Base-by-base conservation (phyloP, 192 early-diverging fungal genomes). In the Piromyces sp. region DNA sequence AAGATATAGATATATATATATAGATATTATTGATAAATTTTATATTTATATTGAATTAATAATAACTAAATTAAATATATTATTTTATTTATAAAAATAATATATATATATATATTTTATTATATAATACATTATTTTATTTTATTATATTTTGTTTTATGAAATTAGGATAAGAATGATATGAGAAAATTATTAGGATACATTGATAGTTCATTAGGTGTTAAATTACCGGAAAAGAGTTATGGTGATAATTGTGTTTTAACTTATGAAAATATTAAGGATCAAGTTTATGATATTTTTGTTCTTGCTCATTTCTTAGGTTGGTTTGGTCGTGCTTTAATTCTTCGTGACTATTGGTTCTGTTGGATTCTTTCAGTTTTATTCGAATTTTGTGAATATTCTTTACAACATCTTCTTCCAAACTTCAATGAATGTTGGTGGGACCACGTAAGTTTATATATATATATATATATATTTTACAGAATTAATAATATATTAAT, bases 401-500 rank as follows among this genome's bases (percentile, higher is more conserved):
- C 95, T 80, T 88, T 98, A 78, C 90, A 93, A 82, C 96, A 98
- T 87, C 97, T 97, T 85, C 89, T 98, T 84, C 93, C 94, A 80
- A 98, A 98, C 86, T 98, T 98, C 89, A 94, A 94, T 81, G 97
- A 98, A 89, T 98, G 97, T 85, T 98, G 96, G 96, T 98, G 96
- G 96, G 95, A 98, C 89, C 95, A 98, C 86, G 93, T 93, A 89
- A 83, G 92, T 85, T 17, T 15, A 29, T 0, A 26, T 78, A 12
- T 38, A 28, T 14, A 22, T 13, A 29, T 85, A 37, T 7, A 38
- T 14, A 38, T 36, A 7, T 7, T 36, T 38, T 38, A 38, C 14
- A 38, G 6, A 38, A 38, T 14, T 13, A 14, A 38, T 38, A 14
- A 13, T 7, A 36, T 12, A 68, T 36, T 28, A 31, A 28, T 28